phyloP scores from a whole-genome alignment of 441 rosid species.

The Metrosideros polymorpha region DNA sequence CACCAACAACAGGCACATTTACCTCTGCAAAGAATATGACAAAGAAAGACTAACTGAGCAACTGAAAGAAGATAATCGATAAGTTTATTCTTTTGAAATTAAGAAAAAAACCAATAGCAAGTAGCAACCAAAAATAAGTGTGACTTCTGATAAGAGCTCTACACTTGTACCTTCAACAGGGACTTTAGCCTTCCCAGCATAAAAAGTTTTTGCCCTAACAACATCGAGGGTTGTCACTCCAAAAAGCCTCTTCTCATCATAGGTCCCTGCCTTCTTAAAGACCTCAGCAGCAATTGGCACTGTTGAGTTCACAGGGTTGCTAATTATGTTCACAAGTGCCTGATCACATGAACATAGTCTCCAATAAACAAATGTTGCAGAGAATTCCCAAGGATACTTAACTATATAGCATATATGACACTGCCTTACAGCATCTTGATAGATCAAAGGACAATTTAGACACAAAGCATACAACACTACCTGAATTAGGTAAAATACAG shows the following conservation, averaged over 20 bases:
- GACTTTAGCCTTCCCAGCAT: constrained; percentile 79
- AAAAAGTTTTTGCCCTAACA: constrained; percentile 92
- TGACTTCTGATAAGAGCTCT: neutral
- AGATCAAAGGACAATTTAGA: neutral
- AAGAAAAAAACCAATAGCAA: neutral
- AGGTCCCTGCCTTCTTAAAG: constrained; percentile 90
- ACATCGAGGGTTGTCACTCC: constrained; percentile 97
- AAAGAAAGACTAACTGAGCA: neutral
- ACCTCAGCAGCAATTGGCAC: constrained; percentile 96
- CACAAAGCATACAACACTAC: neutral
- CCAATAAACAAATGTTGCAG: neutral
- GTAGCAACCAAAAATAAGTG: neutral
- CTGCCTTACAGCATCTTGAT: neutral
- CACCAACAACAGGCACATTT: constrained; percentile 90
- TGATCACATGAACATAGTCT: constrained; percentile 10
- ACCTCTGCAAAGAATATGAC: constrained; percentile 41
- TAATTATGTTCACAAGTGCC: constrained; percentile 90
- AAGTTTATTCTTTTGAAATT: neutral
- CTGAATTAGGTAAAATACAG: neutral
- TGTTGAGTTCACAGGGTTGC: constrained; percentile 97
- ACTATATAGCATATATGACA: neutral
- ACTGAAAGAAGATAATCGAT: neutral
- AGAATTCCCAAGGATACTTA: neutral
- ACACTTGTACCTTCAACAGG: constrained; percentile 60
- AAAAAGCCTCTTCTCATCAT: constrained; percentile 67